phyloP scores from a whole-genome alignment of 2,329 filamentous ascomycete species.

The Emergomyces orientalis region DNA sequence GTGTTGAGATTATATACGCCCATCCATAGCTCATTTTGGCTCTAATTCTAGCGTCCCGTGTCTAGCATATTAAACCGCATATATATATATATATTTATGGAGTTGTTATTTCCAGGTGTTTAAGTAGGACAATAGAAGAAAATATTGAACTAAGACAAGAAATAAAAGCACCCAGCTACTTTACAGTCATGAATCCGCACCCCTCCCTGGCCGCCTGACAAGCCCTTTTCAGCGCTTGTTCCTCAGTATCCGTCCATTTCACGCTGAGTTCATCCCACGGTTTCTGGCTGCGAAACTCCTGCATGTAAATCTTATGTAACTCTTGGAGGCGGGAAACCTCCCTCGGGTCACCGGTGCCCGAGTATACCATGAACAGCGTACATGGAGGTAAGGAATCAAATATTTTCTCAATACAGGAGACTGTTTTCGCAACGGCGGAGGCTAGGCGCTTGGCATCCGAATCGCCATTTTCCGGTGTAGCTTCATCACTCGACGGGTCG shows the following conservation, averaged over 20 bases:
- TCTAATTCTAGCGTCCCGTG: no score
- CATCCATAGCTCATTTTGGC: neutral
- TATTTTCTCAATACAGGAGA: constrained; percentile 43
- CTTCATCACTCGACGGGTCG: constrained; percentile 12
- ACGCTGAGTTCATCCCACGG: constrained; percentile 53
- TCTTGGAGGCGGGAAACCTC: constrained; percentile 48
- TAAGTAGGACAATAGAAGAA: neutral
- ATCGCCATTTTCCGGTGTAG: neutral
- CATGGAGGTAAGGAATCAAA: constrained; percentile 49
- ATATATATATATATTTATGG: neutral
- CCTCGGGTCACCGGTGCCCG: constrained; percentile 54
- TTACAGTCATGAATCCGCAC: constrained; percentile 51
- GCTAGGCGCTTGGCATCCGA: constrained; percentile 28
- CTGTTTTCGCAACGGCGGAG: constrained; percentile 41
- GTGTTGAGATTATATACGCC: neutral
- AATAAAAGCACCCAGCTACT: constrained; percentile 31
- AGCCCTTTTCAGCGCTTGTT: constrained; percentile 49
- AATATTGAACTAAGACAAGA: neutral
- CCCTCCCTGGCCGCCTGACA: constrained; percentile 49
- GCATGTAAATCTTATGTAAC: constrained; percentile 47
- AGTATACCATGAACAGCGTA: constrained; percentile 55
- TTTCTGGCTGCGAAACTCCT: constrained; percentile 51
- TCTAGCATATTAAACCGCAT: neutral
- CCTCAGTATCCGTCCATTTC: constrained; percentile 56
- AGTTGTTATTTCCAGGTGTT: no score